Evolutionary conservation across 2,329 filamentous ascomycete species (phyloP).

Genomic region (Plectosphaerella sp.): DNA sequence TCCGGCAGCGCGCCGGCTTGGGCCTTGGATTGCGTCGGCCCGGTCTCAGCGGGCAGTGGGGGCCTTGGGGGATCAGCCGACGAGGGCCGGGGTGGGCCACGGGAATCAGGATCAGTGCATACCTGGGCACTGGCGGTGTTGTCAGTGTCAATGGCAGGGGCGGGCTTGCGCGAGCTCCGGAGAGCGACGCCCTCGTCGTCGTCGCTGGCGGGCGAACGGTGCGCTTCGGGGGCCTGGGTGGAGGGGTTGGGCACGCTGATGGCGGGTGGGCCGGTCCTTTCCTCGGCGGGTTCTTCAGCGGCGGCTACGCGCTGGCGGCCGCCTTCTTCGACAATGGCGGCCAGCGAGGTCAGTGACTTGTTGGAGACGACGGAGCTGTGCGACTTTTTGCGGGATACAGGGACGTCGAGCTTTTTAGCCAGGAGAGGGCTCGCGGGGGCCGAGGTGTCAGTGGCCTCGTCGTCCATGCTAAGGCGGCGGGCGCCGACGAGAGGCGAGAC

Average conservation of each 20-base stretch:
- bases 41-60: too few relatives aligned
- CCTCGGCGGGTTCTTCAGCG: background rate
- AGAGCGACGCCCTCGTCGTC: conserved; percentile 37
- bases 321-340: conserved; percentile 40
- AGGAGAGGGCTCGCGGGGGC: conserved; percentile 28
- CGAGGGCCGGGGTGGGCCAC: too few relatives aligned
- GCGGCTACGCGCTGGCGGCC: conserved; percentile 6
- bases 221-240: conserved; percentile 14
- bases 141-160: too few relatives aligned
- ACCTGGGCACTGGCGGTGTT: too few relatives aligned
- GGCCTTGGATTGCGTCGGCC: too few relatives aligned
- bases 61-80: too few relatives aligned
- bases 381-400: conserved; percentile 17
- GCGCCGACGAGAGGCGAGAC: conserved; percentile 29
- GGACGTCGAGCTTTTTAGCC: conserved; percentile 20
- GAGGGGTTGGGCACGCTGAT: conserved; percentile 23
- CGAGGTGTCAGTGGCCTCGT: conserved; percentile 26
- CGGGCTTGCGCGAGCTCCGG: conserved; percentile 13
- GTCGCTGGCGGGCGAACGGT: conserved; percentile 22
- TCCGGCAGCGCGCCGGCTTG: conserved; percentile 1
- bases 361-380: conserved; percentile 18
- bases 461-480: conserved; percentile 25
- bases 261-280: conserved; percentile 3
- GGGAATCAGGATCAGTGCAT: too few relatives aligned
- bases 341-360: conserved; percentile 35